A percentile compares a stretch with the other conserved stretches of the same genome.
Conservation (phyloP, 345 rosid genomes). For the Hibiscus syriacus region DNA sequence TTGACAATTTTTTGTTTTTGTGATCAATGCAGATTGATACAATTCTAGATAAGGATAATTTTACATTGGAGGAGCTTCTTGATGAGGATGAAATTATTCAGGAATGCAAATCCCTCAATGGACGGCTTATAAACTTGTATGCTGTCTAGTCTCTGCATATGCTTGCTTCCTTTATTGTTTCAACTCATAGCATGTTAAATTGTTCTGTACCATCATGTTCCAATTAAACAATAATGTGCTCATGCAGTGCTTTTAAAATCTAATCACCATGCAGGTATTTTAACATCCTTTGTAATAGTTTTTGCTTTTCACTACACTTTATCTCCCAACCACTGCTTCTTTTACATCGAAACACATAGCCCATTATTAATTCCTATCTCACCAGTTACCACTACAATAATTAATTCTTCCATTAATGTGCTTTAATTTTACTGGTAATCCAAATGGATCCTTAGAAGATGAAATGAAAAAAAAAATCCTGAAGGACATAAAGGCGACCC, state of each 20-base stretch:
- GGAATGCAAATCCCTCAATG: too few species aligned
- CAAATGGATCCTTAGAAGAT: not conserved
- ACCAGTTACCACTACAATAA: too few species aligned
- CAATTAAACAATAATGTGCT: not conserved
- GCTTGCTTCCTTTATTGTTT: not conserved
- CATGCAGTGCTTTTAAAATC: not conserved
- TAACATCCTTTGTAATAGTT: too few species aligned
- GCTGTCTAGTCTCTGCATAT: not conserved
- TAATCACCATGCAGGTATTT: not conserved
- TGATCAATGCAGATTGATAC: conserved; percentile 65
- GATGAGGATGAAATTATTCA: too few species aligned
- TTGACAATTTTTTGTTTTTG: not conserved
- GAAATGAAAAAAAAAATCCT: not conserved
- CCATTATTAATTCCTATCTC: too few species aligned
- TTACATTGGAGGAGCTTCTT: too few species aligned
- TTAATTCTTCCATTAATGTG: too few species aligned
- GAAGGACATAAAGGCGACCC: not conserved
- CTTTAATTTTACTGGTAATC: too few species aligned
- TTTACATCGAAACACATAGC: too few species aligned
- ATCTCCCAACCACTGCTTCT: too few species aligned
- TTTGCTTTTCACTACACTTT: too few species aligned
- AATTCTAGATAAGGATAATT: conserved; percentile 71
- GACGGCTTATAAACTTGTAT: too few species aligned
- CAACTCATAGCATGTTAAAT: not conserved
- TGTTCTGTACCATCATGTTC: not conserved